Evolutionary conservation across 2,329 filamentous ascomycete genomes (phyloP).

Genomic region (Aspergillus vadensis): DNA sequence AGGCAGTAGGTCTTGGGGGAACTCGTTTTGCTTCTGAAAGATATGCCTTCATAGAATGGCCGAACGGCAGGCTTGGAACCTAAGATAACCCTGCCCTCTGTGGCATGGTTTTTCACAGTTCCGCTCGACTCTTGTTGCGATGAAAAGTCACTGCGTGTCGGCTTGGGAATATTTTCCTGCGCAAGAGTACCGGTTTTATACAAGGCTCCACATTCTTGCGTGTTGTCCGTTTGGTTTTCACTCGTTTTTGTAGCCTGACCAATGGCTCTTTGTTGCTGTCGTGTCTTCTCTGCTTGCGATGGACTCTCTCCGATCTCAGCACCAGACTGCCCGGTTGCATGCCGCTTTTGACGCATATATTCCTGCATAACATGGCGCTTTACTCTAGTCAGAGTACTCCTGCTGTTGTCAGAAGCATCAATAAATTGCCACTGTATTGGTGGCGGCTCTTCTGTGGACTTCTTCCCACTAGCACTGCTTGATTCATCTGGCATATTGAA

Average conservation of each 20-base stretch:
- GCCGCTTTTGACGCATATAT: conserved; percentile 42
- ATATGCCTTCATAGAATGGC: neutral
- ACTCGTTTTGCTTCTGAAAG: neutral
- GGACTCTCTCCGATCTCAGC: conserved; percentile 3
- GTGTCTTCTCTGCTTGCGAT: conserved; percentile 16
- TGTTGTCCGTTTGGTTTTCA: neutral
- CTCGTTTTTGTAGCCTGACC: neutral
- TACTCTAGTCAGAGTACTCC: conserved; percentile 42
- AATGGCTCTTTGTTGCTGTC: conserved; percentile 12
- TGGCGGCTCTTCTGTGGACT: conserved; percentile 12
- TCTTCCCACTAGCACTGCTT: conserved; percentile 1
- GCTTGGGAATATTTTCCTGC: neutral
- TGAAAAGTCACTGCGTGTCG: neutral
- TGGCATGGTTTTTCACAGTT: neutral
- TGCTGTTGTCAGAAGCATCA: conserved; percentile 40
- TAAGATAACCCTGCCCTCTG: neutral
- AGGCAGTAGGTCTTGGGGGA: conserved; percentile 6
- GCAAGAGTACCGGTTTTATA: neutral
- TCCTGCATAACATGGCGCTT: conserved; percentile 50
- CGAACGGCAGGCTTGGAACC: neutral
- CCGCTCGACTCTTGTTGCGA: neutral
- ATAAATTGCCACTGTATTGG: conserved; percentile 44
- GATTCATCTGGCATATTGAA: conserved; percentile 22
- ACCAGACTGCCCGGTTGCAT: conserved; percentile 20
- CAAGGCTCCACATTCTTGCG: neutral